Conservation (phyloP, 306 rosid species). For the Cajanus cajan region DNA sequence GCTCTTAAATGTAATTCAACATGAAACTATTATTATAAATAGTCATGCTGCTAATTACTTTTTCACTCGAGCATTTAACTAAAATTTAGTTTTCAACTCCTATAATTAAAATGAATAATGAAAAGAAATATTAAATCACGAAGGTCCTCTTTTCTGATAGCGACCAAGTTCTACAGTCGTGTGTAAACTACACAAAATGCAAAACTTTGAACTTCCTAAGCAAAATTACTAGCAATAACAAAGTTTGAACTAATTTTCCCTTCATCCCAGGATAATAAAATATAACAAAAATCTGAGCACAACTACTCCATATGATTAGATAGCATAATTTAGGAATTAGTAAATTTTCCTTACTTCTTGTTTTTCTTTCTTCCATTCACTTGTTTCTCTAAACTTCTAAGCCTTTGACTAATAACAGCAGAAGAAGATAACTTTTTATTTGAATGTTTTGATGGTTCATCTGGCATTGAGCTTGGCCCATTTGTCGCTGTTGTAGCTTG, state of each 20-base stretch:
- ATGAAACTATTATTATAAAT: no score
- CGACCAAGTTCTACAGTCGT: not conserved
- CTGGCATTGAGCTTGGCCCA: conserved; percentile 30
- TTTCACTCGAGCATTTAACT: no score
- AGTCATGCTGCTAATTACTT: no score
- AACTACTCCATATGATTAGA: not conserved
- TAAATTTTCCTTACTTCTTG: conserved; percentile 46
- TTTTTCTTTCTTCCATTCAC: conserved; percentile 75
- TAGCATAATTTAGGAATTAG: not conserved
- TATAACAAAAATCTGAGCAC: conserved; percentile 16
- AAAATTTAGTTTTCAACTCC: not conserved
- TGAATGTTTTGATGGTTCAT: conserved; percentile 41
- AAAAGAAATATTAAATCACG: not conserved
- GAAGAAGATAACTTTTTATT: conserved; percentile 53
- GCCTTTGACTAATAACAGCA: conserved; percentile 71
- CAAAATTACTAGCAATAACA: conserved; percentile 11
- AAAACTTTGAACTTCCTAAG: not conserved
- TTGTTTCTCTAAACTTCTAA: conserved; percentile 77
- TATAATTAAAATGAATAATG: not conserved
- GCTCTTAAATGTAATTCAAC: no score
- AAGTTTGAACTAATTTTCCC: conserved; percentile 2
- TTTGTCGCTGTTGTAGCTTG: conserved; percentile 31
- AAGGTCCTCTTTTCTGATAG: not conserved
- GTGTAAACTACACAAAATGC: not conserved
- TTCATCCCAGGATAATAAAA: conserved; percentile 13